Evolutionary conservation across 2,329 filamentous ascomycete species (phyloP).

Genomic region (Beauveria caledonica): DNA sequence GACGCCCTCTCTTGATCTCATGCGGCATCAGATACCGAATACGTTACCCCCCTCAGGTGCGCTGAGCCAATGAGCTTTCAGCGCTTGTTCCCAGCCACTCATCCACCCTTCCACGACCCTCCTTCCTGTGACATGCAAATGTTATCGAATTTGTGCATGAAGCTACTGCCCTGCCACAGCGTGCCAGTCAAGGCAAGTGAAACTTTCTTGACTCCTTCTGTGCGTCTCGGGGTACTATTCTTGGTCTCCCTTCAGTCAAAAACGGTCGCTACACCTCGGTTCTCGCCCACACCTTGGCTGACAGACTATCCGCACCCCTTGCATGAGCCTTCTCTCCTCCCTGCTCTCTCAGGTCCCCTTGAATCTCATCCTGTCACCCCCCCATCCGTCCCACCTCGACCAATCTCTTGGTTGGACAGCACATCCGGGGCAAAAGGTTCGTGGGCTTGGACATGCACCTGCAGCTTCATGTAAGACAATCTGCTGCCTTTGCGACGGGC

Average conservation of each 20-base stretch:
- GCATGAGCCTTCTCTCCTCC: not conserved
- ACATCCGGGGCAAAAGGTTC: not conserved
- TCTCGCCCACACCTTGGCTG: constrained; percentile 4
- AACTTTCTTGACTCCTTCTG: constrained; percentile 1
- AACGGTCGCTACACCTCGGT: constrained; percentile 2
- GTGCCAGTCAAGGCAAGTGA: not conserved
- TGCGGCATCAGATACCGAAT: constrained; percentile 3
- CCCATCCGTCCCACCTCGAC: not conserved
- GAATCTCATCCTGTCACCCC: not conserved
- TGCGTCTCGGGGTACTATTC: constrained; percentile 4
- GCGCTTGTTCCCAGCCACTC: not conserved
- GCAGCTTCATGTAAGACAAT: constrained; percentile 10
- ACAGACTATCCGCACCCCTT: not conserved
- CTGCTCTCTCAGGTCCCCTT: not conserved
- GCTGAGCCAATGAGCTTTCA: not conserved
- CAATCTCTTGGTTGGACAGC: not conserved
- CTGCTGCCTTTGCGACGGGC: constrained; percentile 3
- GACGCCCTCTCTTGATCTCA: constrained; percentile 3
- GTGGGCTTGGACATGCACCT: not conserved
- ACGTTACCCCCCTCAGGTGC: not conserved
- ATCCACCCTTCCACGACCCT: not conserved
- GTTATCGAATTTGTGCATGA: constrained; percentile 8
- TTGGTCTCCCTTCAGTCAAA: not conserved
- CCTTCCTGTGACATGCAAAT: not conserved
- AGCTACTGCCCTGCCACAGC: not conserved